Evolutionary conservation across 2,329 filamentous ascomycete genomes (phyloP).

Genomic region (Xylariaceae sp.): DNA sequence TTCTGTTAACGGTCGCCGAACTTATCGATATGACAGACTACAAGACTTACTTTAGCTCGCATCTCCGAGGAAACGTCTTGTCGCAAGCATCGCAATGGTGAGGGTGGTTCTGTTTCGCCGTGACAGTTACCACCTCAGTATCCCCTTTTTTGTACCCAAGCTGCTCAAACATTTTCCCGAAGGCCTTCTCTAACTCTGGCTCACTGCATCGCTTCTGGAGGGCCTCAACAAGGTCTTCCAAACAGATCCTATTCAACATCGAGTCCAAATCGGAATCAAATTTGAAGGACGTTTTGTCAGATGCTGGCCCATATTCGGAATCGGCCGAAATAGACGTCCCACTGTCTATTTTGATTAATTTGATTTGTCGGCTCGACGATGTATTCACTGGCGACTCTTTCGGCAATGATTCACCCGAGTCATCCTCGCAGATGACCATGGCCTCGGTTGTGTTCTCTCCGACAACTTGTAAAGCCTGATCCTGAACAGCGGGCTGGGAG

Average conservation of each 20-base stretch:
- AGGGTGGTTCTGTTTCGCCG: slow-evolving; percentile 16
- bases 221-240: slow-evolving; percentile 23
- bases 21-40: background rate
- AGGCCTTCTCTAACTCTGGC: no score
- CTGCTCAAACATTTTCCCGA: slow-evolving; percentile 20
- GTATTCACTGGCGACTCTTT: background rate
- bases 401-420: background rate
- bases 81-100: slow-evolving; percentile 38
- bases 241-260: no score
- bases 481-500: background rate
- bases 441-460: background rate
- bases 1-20: slow-evolving; percentile 20
- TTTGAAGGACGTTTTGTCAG: background rate
- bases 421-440: background rate
- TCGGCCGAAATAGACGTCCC: slow-evolving; percentile 4
- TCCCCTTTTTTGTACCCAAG: slow-evolving; percentile 24
- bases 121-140: slow-evolving; percentile 1
- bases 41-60: slow-evolving; percentile 51
- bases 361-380: slow-evolving; percentile 1
- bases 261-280: slow-evolving; percentile 9
- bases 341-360: slow-evolving; percentile 7
- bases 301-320: background rate
- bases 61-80: slow-evolving; percentile 46
- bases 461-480: background rate
- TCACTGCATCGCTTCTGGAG: slow-evolving; percentile 16